These are phyloP conservation scores for Periconia sp. DNA, from an alignment of 2,329 filamentous ascomycete species.

Conservation along the genomic window DNA sequence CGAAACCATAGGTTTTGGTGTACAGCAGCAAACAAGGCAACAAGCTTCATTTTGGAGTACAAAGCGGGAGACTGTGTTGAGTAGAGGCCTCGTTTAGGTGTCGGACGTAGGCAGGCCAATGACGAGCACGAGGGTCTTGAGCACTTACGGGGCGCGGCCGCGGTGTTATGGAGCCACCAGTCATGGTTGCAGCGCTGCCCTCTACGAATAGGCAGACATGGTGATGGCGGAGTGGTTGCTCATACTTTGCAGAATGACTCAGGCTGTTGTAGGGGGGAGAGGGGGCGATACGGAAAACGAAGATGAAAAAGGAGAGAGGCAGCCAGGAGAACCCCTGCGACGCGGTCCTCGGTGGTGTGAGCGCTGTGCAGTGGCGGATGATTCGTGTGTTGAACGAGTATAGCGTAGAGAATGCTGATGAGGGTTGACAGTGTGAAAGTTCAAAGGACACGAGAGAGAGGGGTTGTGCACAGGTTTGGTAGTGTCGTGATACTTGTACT, in stretches of 20 bases:
- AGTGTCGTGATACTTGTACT: background rate
- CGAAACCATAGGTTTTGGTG: constrained; percentile 6
- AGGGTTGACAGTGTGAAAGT: too few relatives aligned
- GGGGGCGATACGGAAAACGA: background rate
- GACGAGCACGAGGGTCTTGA: constrained; percentile 2
- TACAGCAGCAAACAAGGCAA: constrained; percentile 13
- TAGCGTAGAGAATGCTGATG: too few relatives aligned
- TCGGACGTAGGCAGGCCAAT: constrained; percentile 3
- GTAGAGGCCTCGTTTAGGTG: background rate
- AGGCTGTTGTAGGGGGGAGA: background rate
- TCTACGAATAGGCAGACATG: background rate
- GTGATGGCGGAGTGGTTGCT: background rate
- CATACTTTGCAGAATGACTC: background rate
- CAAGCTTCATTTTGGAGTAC: constrained; percentile 14
- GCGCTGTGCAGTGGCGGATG: background rate
- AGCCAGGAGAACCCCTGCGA: background rate
- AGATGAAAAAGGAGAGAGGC: background rate
- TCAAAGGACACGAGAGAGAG: background rate
- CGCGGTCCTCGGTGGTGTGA: background rate
- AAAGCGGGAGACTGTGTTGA: constrained; percentile 4
- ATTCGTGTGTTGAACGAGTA: background rate
- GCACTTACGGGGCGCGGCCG: constrained; percentile 1
- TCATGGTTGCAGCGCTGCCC: background rate
- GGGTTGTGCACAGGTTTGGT: too few relatives aligned
- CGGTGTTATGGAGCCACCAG: constrained; percentile 2